Evolutionary conservation across 495 filamentous ascomycete genomes (phyloP).

Genomic region (Pyrenopolyporus hunteri): DNA sequence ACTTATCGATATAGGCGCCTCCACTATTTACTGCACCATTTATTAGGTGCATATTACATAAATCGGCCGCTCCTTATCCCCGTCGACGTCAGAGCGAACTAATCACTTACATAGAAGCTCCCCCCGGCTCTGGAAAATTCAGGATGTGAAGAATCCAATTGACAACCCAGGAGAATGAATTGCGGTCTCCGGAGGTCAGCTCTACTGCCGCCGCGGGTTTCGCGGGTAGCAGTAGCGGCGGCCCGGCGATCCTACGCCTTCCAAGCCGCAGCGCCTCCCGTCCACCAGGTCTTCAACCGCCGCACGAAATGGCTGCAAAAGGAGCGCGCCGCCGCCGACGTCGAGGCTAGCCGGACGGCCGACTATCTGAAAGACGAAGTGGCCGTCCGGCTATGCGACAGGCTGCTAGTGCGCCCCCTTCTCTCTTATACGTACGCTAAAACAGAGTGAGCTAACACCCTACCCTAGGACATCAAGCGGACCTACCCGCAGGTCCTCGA

Average conservation of each 20-base stretch:
- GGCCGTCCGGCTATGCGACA: constrained; percentile 81
- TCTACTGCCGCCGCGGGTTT: constrained; percentile 4
- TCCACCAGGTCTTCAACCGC: constrained; percentile 89
- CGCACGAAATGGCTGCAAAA: constrained; percentile 86
- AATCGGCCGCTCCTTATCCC: background rate
- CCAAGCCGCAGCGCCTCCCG: constrained; percentile 74
- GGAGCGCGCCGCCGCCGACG: constrained; percentile 77
- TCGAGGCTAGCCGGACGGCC: constrained; percentile 72
- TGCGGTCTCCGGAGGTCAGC: constrained; percentile 25
- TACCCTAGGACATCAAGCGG: constrained; percentile 82
- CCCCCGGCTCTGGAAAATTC: background rate
- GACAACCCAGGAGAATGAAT: constrained; percentile 37
- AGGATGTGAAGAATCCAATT: constrained; percentile 33
- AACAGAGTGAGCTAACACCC: background rate
- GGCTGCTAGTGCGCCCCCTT: constrained; percentile 68
- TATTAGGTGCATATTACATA: background rate
- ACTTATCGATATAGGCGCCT: constrained; percentile 24
- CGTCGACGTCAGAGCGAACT: constrained; percentile 29
- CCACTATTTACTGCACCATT: too few species aligned
- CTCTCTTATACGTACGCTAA: background rate
- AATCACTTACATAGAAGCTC: constrained; percentile 5
- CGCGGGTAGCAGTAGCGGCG: constrained; percentile 4
- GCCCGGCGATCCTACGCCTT: constrained; percentile 69
- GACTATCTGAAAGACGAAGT: constrained; percentile 96
- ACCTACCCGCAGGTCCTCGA: constrained; percentile 85